Conservation (phyloP, 257 asterid species). For the Echites panduratus region DNA sequence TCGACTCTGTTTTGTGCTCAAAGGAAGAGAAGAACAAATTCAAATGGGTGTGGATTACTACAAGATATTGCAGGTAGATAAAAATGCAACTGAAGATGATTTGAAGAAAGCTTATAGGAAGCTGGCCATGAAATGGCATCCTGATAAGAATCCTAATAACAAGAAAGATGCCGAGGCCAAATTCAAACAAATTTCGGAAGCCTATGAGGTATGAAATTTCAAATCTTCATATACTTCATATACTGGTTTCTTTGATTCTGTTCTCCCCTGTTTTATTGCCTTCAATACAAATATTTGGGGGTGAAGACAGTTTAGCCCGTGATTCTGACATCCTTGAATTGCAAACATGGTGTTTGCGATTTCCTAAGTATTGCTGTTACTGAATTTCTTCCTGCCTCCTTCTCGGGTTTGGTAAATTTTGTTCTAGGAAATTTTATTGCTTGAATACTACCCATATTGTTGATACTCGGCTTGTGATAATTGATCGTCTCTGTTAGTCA, state of each 20-base stretch:
- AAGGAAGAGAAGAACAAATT: neutral
- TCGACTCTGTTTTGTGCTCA: neutral
- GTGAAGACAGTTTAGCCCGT: neutral
- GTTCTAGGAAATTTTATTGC: neutral
- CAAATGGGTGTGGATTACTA: conserved; percentile 83
- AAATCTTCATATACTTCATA: neutral
- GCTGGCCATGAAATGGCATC: conserved; percentile 91
- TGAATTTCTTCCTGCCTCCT: neutral
- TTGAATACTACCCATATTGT: neutral
- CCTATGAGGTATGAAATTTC: conserved; percentile 49
- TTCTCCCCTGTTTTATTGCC: neutral
- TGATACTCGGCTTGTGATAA: neutral
- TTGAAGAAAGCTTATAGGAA: conserved; percentile 80
- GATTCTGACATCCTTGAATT: neutral
- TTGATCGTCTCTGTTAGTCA: neutral
- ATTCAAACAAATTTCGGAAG: conserved; percentile 84
- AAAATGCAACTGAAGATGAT: conserved; percentile 64
- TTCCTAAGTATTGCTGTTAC: neutral
- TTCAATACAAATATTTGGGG: neutral
- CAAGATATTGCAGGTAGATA: conserved; percentile 60
- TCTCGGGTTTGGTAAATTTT: neutral
- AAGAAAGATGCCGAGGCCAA: conserved; percentile 83
- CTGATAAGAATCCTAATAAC: conserved; percentile 75
- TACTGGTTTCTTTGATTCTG: neutral
- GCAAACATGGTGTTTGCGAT: neutral